Base-by-base conservation (phyloP, 805 yeast species). In the Kazachstania kunashirensis region DNA sequence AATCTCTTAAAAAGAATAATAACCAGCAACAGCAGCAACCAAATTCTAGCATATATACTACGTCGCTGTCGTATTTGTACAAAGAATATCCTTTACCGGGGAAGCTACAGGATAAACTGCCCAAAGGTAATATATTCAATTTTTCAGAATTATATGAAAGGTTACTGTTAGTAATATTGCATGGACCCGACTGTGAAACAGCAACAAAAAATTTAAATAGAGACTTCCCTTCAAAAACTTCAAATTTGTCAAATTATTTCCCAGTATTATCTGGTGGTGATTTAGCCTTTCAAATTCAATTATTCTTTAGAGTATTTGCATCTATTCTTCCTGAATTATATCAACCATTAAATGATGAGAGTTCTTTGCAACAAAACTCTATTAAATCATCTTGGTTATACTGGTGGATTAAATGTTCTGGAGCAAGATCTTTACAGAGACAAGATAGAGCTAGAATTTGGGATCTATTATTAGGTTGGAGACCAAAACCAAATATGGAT, bases 331-430 rank as follows among this genome's bases (percentile, higher is more conserved):
- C 95, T 2, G 95, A 84, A 49, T 58, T 88, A 28, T 78, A 83
- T 34, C 73, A 70, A 41, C 83, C 75, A 42, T 73, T 88, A 43
- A 77, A 76, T 26, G 94, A 84, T 50, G 96, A 88, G 48, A 86
- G 81, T 41, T 71, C 82, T 18, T 59, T 82, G 31, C 75, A 75
- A 45, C 70, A 74, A 28, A 67, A 66, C 38, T 48, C 62, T 13
- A 66, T 70, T 29, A 67, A 74, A 41, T 85, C 81, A 44, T 92
- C 84, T 47, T 88, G 96, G 96, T 65, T 86, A 18, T 70, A 84
- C 27, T 88, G 95, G 95, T 88, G 96, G 96, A 66, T 88, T 44
- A 84, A 85, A 53, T 88, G 83, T 70, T 74, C 84, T 52, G 96
- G 96, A 15, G 74, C 92, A 11, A 83, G 83, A 58, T 85, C 80